phyloP scores from a whole-genome alignment of 495 filamentous ascomycete genomes.

The Oleoguttula mirabilis region DNA sequence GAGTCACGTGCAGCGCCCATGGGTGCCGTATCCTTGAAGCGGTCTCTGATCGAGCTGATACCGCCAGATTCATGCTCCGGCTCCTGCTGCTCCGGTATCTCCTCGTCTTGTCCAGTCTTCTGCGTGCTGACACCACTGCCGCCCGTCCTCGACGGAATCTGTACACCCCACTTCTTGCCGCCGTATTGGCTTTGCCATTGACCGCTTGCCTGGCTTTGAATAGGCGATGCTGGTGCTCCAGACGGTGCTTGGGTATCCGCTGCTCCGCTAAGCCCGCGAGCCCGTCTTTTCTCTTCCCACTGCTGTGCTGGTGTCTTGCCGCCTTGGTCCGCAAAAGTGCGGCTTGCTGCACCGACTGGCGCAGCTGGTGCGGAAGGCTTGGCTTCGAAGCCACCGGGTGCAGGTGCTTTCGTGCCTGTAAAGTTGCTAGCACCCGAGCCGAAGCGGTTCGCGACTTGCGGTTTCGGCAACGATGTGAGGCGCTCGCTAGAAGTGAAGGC shows the following conservation, averaged over 20 bases:
- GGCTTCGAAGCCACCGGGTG: constrained; percentile 50
- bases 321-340: constrained; percentile 86
- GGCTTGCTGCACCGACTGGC: constrained; percentile 66
- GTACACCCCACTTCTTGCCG: constrained; percentile 78
- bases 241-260: constrained; percentile 28
- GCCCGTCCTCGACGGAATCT: constrained; percentile 59
- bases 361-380: constrained; percentile 38
- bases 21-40: constrained; percentile 57
- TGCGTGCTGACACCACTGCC: constrained; percentile 45
- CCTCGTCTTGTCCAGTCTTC: constrained; percentile 10
- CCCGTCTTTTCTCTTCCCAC: constrained; percentile 86
- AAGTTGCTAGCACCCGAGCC: constrained; percentile 54
- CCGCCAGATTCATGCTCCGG: constrained; percentile 39
- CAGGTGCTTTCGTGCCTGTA: constrained; percentile 75
- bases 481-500: constrained; percentile 62
- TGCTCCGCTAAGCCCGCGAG: constrained; percentile 45
- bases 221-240: constrained; percentile 41
- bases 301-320: constrained; percentile 94
- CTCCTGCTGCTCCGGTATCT: constrained; percentile 34
- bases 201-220: constrained; percentile 56
- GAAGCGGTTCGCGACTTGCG: constrained; percentile 84
- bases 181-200: constrained; percentile 81
- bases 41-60: constrained; percentile 60
- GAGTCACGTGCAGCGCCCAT: constrained; percentile 45
- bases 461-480: constrained; percentile 79